Percentiles rank a stretch among this genome's conserved stretches.
phyloP scores from a whole-genome alignment of 2,329 filamentous ascomycete genomes.

The Curvularia sp. region DNA sequence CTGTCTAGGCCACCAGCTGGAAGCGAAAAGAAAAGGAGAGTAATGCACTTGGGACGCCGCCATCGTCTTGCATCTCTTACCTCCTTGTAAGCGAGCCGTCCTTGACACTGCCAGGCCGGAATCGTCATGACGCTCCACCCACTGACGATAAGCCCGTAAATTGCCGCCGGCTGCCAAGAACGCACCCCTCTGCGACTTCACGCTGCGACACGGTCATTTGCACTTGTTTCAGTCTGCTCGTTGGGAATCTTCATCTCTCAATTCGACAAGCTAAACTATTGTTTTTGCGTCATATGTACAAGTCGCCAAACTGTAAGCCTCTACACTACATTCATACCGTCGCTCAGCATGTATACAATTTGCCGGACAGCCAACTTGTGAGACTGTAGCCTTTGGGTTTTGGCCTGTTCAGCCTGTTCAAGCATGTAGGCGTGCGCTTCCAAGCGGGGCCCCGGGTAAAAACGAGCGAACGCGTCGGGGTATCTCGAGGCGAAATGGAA shows the following conservation, averaged over 20 bases:
- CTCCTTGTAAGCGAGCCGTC: constrained; percentile 7
- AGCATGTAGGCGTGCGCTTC: not conserved
- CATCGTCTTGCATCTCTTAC: constrained; percentile 1
- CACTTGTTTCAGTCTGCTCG: constrained; percentile 7
- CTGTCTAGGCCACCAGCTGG: not conserved
- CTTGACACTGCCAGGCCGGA: not conserved
- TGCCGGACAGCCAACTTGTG: not conserved
- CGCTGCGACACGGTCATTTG: constrained; percentile 6
- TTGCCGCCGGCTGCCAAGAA: constrained; percentile 11
- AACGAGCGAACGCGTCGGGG: constrained; percentile 35
- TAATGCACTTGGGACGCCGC: not conserved
- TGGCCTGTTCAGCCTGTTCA: not conserved
- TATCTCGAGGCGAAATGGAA: constrained; percentile 35
- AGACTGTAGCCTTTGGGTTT: not conserved
- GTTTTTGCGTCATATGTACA: constrained; percentile 15
- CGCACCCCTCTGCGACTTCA: not conserved
- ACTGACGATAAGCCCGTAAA: constrained; percentile 12
- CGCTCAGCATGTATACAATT: not conserved
- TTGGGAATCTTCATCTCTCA: not conserved
- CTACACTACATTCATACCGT: not conserved
- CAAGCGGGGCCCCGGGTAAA: constrained; percentile 12
- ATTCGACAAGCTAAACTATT: constrained; percentile 1
- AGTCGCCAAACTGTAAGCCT: not conserved
- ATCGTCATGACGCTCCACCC: not conserved
- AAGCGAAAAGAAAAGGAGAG: constrained; percentile 5